These are phyloP conservation scores for Fusarium pseudonygamai DNA, from an alignment of 2,329 filamentous ascomycete species.

Conservation along the genomic window DNA sequence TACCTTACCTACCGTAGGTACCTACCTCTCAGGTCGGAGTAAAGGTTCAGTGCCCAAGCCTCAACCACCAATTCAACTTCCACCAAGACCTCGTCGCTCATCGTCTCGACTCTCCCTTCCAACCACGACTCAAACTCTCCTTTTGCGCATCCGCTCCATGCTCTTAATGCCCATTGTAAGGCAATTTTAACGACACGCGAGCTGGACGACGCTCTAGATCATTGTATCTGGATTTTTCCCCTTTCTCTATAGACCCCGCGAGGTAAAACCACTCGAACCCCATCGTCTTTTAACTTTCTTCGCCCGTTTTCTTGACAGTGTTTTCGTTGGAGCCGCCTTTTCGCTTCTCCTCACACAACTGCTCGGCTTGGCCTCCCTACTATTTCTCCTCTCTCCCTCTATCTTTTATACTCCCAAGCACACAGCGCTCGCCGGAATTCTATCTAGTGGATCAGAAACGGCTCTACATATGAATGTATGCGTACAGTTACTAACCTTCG, in stretches of 20 bases:
- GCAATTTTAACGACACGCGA: constrained; percentile 50
- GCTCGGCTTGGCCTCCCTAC: constrained; percentile 8
- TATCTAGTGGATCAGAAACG: constrained; percentile 19
- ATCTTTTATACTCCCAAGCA: neutral
- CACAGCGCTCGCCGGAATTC: neutral
- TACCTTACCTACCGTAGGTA: neutral
- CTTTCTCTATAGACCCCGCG: constrained; percentile 33
- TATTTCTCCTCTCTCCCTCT: neutral
- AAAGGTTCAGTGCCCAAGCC: constrained; percentile 49
- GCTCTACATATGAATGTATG: constrained; percentile 30
- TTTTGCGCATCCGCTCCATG: constrained; percentile 45
- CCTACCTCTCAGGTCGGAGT: constrained; percentile 1
- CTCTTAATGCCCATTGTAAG: constrained; percentile 52
- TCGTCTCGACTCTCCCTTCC: constrained; percentile 44
- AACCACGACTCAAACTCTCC: constrained; percentile 38
- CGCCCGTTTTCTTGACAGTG: constrained; percentile 27
- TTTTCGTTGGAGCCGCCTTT: constrained; percentile 31
- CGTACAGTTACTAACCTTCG: constrained; percentile 30
- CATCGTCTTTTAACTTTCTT: constrained; percentile 36
- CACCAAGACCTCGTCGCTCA: constrained; percentile 43
- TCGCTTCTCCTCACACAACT: constrained; percentile 37
- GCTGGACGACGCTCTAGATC: constrained; percentile 48
- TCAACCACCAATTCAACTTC: constrained; percentile 49
- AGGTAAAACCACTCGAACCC: constrained; percentile 45
- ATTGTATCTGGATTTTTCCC: constrained; percentile 30